Evolutionary conservation across 345 rosid genomes (phyloP).

Genomic region (Pelargonium nanum): DNA sequence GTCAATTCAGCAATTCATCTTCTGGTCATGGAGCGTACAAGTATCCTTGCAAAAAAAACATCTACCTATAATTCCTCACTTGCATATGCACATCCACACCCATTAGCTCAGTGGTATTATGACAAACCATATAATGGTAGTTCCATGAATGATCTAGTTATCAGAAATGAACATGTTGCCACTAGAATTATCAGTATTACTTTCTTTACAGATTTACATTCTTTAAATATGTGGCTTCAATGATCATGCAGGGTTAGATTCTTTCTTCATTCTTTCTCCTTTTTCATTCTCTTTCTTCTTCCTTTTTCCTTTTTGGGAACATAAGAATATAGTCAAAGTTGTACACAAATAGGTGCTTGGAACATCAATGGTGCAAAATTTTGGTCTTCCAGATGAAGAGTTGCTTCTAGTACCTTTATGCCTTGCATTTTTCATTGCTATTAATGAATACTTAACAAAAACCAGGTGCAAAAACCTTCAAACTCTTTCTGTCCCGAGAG

Average conservation of each 20-base stretch:
- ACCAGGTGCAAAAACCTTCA: constrained; percentile 68
- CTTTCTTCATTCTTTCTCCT: too few species aligned
- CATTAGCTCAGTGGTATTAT: background rate
- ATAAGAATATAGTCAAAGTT: too few species aligned
- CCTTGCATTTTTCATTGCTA: background rate
- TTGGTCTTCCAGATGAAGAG: too few species aligned
- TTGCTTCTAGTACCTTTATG: too few species aligned
- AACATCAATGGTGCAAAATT: too few species aligned
- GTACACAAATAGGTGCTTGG: too few species aligned
- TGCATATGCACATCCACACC: background rate
- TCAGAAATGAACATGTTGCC: background rate
- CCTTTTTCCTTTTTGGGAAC: too few species aligned
- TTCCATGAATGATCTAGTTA: background rate
- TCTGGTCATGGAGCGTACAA: constrained; percentile 72
- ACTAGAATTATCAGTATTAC: background rate
- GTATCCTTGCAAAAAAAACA: constrained; percentile 57
- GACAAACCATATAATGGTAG: too few species aligned
- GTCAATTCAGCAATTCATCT: constrained; percentile 77
- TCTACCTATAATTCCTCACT: background rate
- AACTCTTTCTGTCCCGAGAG: constrained; percentile 54
- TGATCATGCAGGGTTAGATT: background rate
- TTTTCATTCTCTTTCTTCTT: too few species aligned
- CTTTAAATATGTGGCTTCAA: background rate
- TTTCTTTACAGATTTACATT: too few species aligned
- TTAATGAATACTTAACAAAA: constrained; percentile 30